A percentile compares a stretch with the other conserved stretches of the same genome.
Conservation (phyloP, 768 basidiomycete species). For the Amanita rubescens region DNA sequence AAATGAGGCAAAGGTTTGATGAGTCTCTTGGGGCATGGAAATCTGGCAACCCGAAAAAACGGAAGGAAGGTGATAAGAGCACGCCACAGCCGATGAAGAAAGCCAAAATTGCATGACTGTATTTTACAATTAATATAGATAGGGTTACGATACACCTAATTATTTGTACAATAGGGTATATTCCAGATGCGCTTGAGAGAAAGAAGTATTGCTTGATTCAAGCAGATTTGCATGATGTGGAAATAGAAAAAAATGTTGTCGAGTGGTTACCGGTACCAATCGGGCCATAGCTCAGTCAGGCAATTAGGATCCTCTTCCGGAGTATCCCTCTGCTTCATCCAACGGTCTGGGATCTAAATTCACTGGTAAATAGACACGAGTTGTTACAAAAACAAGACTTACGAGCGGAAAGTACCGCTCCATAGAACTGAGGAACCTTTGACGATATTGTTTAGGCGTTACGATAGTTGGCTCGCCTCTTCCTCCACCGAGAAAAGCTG, state of each 20-base stretch:
- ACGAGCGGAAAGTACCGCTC: slow-evolving; percentile 86
- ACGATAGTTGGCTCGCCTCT: slow-evolving; percentile 95
- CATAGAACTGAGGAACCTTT: slow-evolving; percentile 82
- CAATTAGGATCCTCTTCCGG: slow-evolving; percentile 66
- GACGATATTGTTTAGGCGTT: slow-evolving; percentile 90
- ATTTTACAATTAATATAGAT: slow-evolving; percentile 12
- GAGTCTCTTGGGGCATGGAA: slow-evolving; percentile 45
- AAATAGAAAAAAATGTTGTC: too few species aligned
- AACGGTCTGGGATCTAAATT: slow-evolving; percentile 73
- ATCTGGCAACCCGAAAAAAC: slow-evolving; percentile 52
- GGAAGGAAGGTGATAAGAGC: slow-evolving; percentile 65
- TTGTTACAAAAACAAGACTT: slow-evolving; percentile 16
- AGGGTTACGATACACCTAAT: slow-evolving; percentile 6
- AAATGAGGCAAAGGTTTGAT: slow-evolving; percentile 42
- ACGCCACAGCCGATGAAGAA: slow-evolving; percentile 65
- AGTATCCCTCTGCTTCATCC: slow-evolving; percentile 81
- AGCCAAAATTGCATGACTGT: slow-evolving; percentile 46
- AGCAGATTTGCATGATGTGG: neutral
- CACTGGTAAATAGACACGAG: neutral
- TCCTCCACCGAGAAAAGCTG: slow-evolving; percentile 77
- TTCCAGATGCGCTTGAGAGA: neutral
- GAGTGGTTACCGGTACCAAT: slow-evolving; percentile 37
- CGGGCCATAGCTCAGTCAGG: slow-evolving; percentile 54
- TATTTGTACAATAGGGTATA: slow-evolving; percentile 25
- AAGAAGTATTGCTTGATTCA: too few species aligned